Conservation (phyloP, 2,329 filamentous ascomycete species). For the Coniochaeta ligniaria region DNA sequence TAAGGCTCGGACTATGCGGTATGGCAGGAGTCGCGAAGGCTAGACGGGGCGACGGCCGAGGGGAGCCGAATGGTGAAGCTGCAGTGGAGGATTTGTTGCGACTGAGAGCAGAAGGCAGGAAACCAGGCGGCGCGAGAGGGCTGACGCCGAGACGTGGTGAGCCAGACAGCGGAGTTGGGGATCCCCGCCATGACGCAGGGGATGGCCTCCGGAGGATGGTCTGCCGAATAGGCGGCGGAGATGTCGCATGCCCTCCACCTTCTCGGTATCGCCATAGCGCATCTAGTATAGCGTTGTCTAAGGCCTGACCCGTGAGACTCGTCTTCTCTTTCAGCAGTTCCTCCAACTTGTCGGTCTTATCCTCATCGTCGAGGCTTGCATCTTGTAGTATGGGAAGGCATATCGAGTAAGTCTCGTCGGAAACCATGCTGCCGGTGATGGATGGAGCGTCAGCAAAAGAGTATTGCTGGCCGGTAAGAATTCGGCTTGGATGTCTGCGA, state of each 20-base stretch:
- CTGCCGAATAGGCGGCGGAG: constrained; percentile 79
- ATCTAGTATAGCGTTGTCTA: constrained; percentile 88
- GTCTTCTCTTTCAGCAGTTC: constrained; percentile 77
- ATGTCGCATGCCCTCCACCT: constrained; percentile 55
- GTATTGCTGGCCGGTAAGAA: neutral
- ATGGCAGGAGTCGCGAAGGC: constrained; percentile 85
- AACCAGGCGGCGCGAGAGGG: constrained; percentile 77
- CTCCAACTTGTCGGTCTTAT: constrained; percentile 88
- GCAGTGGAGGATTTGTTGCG: constrained; percentile 71
- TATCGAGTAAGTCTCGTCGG: constrained; percentile 86
- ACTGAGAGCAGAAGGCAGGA: constrained; percentile 69
- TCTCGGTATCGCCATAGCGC: constrained; percentile 81
- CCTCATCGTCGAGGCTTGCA: constrained; percentile 78
- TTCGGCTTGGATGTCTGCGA: neutral
- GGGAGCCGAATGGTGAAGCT: constrained; percentile 82
- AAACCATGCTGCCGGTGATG: constrained; percentile 60
- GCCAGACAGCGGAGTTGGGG: constrained; percentile 72
- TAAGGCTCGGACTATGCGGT: constrained; percentile 87
- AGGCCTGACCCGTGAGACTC: constrained; percentile 61
- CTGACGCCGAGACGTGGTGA: constrained; percentile 77
- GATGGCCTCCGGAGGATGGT: constrained; percentile 86
- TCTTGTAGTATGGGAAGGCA: constrained; percentile 86
- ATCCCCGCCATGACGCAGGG: constrained; percentile 86
- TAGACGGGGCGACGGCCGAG: constrained; percentile 84
- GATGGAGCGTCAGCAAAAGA: constrained; percentile 5